phyloP scores from a whole-genome alignment of 1,284 basidiomycete species.

The Ceratobasidium sp. region DNA sequence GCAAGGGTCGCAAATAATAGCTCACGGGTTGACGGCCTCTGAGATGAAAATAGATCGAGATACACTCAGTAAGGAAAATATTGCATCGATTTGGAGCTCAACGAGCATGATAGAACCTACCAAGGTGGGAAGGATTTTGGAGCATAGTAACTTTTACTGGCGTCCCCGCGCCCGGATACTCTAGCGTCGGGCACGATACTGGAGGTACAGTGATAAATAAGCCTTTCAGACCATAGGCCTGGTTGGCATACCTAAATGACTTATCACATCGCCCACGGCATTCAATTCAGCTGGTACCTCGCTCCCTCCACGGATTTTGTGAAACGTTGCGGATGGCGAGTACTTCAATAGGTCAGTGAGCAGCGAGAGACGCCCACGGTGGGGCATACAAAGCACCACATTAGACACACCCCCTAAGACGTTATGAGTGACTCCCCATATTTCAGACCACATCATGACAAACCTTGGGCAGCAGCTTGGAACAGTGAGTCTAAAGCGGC shows the following conservation, averaged over 20 bases:
- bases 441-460: constrained; percentile 36
- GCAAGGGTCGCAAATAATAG: background rate
- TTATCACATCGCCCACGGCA: constrained; percentile 85
- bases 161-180: constrained; percentile 63
- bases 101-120: constrained; percentile 53
- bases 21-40: constrained; percentile 81
- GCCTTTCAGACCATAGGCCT: too few relatives aligned
- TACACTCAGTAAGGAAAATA: background rate
- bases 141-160: constrained; percentile 76
- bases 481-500: constrained; percentile 99
- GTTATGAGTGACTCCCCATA: constrained; percentile 83
- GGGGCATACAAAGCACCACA: constrained; percentile 99
- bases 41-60: background rate
- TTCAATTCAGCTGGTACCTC: constrained; percentile 75
- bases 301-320: constrained; percentile 86
- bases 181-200: constrained; percentile 70
- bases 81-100: background rate
- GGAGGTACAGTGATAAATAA: constrained; percentile 1
- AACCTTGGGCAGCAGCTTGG: constrained; percentile 72
- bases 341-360: constrained; percentile 81
- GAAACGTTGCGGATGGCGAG: constrained; percentile 87
- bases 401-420: constrained; percentile 86
- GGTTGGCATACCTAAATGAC: constrained; percentile 71
- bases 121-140: constrained; percentile 89
- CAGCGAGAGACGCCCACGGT: constrained; percentile 97